Percentiles rank a stretch among this genome's conserved stretches.
These are phyloP conservation scores for Skeletonema tropicum DNA, from an alignment of 108 stramenopile genomes.

Conservation along the genomic window DNA sequence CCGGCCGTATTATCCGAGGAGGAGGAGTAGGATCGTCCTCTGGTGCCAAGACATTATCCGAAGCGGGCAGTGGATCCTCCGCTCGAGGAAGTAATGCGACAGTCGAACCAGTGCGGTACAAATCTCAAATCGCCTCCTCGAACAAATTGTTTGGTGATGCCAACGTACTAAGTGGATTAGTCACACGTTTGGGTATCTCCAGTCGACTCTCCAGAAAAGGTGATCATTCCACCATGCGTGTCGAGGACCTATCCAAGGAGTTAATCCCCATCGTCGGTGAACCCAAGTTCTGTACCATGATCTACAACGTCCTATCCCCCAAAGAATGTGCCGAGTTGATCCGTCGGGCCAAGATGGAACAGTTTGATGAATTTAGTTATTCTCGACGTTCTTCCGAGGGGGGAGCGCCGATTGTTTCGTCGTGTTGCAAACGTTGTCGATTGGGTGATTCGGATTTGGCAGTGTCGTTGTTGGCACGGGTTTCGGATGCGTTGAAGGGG, in stretches of 20 bases:
- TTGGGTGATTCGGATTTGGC: constrained; percentile 17
- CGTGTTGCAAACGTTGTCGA: constrained; percentile 16
- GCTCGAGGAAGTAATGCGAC: neutral
- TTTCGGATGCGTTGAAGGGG: constrained; percentile 4
- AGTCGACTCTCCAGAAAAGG: neutral
- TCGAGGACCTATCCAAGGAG: constrained; percentile 18
- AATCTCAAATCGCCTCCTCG: neutral
- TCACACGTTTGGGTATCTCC: neutral
- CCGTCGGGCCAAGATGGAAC: constrained; percentile 11
- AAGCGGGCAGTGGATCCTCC: too few species aligned
- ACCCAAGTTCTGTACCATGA: constrained; percentile 13
- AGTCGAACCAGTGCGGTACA: neutral
- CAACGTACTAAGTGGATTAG: neutral
- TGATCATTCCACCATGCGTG: neutral
- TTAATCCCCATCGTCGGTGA: constrained; percentile 4
- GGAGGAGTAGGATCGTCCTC: too few species aligned
- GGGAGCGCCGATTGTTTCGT: neutral
- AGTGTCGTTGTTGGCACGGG: neutral
- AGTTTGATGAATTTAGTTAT: constrained; percentile 29
- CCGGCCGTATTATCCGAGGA: too few species aligned
- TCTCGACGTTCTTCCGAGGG: constrained; percentile 5
- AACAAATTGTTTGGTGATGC: neutral
- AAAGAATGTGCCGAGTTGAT: constrained; percentile 39
- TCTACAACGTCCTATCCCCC: constrained; percentile 27
- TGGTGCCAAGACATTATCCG: too few species aligned